Conservation (phyloP, 1,139 yeast genomes). For the Pichia sp. region DNA sequence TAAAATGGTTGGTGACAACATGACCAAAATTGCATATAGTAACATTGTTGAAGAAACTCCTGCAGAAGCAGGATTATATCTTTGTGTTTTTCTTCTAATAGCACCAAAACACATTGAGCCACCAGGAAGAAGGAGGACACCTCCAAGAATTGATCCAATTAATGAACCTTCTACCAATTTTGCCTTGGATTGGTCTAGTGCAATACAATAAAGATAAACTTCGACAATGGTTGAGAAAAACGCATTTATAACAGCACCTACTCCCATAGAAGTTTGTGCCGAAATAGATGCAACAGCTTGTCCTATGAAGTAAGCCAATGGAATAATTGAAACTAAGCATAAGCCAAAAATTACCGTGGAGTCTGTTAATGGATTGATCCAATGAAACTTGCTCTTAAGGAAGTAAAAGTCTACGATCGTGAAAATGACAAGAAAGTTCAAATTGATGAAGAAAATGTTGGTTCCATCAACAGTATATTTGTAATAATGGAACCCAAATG, state of each 20-base stretch:
- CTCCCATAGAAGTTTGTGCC: slow-evolving; percentile 99
- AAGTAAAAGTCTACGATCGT: slow-evolving; percentile 77
- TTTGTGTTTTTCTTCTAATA: slow-evolving; percentile 79
- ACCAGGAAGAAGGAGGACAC: slow-evolving; percentile 87
- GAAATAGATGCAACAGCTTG: slow-evolving; percentile 98
- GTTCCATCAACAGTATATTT: slow-evolving; percentile 96
- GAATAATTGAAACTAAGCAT: slow-evolving; percentile 80
- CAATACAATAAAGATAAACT: slow-evolving; percentile 87
- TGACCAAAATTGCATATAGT: slow-evolving; percentile 82
- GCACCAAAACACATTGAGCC: slow-evolving; percentile 98
- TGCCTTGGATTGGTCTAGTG: slow-evolving; percentile 80
- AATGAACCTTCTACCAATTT: slow-evolving; percentile 94
- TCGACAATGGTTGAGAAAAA: slow-evolving; percentile 96
- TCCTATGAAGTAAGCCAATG: slow-evolving; percentile 94
- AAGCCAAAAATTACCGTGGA: slow-evolving; percentile 63
- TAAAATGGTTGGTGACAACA: slow-evolving; percentile 89
- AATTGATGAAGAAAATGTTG: slow-evolving; percentile 83
- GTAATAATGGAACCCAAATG: slow-evolving; percentile 88
- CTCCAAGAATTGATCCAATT: slow-evolving; percentile 92
- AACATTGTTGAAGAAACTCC: slow-evolving; percentile 97
- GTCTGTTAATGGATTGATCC: slow-evolving; percentile 52
- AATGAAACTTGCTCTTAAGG: slow-evolving; percentile 48
- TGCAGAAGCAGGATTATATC: slow-evolving; percentile 93
- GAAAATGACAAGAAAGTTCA: slow-evolving; percentile 73
- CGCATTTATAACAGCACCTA: slow-evolving; percentile 97